Conservation (phyloP, 352 stramenopile genomes). For the Phytophthora crassamura region DNA sequence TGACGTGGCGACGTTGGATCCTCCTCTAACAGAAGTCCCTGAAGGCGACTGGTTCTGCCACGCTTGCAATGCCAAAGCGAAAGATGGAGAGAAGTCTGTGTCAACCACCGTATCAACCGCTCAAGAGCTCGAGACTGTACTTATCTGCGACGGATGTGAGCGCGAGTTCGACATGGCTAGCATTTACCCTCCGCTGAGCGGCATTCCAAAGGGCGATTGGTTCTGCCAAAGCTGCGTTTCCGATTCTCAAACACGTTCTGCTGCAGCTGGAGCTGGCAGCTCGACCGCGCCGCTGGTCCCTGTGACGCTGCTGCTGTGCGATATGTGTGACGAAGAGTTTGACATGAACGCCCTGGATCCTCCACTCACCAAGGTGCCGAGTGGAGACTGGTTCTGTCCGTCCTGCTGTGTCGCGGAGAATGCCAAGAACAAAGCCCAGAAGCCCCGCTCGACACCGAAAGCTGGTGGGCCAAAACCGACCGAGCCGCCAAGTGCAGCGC, state of each 20-base stretch:
- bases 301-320: slow-evolving; percentile 67
- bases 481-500: background rate
- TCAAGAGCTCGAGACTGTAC: slow-evolving; percentile 40
- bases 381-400: slow-evolving; percentile 53
- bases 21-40: slow-evolving; percentile 51
- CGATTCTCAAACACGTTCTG: slow-evolving; percentile 1
- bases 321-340: slow-evolving; percentile 75
- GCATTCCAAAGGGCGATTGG: slow-evolving; percentile 55
- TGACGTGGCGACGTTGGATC: slow-evolving; percentile 57
- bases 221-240: slow-evolving; percentile 42
- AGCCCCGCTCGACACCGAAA: slow-evolving; percentile 6
- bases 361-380: slow-evolving; percentile 53
- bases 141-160: slow-evolving; percentile 81
- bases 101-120: background rate
- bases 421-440: slow-evolving; percentile 2
- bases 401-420: slow-evolving; percentile 21
- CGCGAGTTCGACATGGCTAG: slow-evolving; percentile 59
- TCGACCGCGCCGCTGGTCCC: slow-evolving; percentile 14
- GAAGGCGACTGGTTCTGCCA: slow-evolving; percentile 52
- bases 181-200: slow-evolving; percentile 47
- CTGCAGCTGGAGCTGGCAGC: background rate
- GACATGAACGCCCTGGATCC: slow-evolving; percentile 62
- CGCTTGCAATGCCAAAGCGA: slow-evolving; percentile 9
- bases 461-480: slow-evolving; percentile 12
- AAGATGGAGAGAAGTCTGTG: background rate